Percentiles rank a stretch among this genome's conserved stretches.
Conservation (phyloP, 1,284 basidiomycete genomes). For the Pyrrhoderma lamaoense region DNA sequence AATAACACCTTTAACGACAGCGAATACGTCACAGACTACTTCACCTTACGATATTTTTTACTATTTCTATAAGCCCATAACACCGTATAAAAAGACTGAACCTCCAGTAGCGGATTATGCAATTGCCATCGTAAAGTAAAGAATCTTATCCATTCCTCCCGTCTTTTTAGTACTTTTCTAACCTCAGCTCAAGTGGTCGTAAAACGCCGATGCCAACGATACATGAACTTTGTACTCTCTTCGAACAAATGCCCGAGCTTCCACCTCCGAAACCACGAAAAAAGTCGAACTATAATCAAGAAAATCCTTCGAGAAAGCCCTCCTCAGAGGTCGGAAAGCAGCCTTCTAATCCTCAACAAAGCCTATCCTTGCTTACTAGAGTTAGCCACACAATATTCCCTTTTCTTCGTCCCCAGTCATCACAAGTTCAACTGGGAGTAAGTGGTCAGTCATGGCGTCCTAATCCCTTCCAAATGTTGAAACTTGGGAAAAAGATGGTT, state of each 20-base stretch:
- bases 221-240: slow-evolving; percentile 58
- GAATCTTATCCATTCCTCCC: slow-evolving; percentile 12
- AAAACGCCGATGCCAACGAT: slow-evolving; percentile 69
- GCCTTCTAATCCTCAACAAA: slow-evolving; percentile 20
- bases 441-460: slow-evolving; percentile 26
- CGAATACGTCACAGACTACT: slow-evolving; percentile 10
- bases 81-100: slow-evolving; percentile 73
- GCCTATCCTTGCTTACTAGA: slow-evolving; percentile 25
- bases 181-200: slow-evolving; percentile 44
- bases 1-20: slow-evolving; percentile 24
- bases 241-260: slow-evolving; percentile 51
- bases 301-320: slow-evolving; percentile 16
- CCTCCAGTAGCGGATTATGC: slow-evolving; percentile 84
- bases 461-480: slow-evolving; percentile 72
- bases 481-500: slow-evolving; percentile 79
- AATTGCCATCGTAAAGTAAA: slow-evolving; percentile 80
- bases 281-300: slow-evolving; percentile 25
- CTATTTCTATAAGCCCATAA: slow-evolving; percentile 88
- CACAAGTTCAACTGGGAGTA: not conserved
- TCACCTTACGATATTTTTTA: slow-evolving; percentile 83
- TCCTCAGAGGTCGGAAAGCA: slow-evolving; percentile 1
- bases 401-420: too few species aligned
- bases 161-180: not conserved
- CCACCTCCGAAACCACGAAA: slow-evolving; percentile 48
- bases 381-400: not conserved